Evolutionary conservation across 306 rosid species (phyloP).

Genomic region (Sicyos edulis): DNA sequence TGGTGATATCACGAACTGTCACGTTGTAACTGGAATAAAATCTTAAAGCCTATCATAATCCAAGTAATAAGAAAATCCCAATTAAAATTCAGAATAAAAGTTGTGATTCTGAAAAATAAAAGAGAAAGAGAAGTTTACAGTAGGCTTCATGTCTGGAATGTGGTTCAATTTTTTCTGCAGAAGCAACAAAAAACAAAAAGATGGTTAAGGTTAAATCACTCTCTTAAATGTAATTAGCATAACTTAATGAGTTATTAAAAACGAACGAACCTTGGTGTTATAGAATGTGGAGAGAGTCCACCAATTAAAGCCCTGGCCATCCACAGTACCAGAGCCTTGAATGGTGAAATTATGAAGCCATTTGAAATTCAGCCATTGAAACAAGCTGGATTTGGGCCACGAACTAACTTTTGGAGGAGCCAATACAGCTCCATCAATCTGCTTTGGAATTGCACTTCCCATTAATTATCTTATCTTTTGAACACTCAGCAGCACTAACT

Average conservation of each 20-base stretch:
- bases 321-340: constrained; percentile 69
- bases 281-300: constrained; percentile 40
- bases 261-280: constrained; percentile 35
- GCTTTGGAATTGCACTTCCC: constrained; percentile 26
- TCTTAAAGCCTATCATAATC: constrained; percentile 62
- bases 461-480: constrained; percentile 12
- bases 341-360: constrained; percentile 68
- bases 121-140: constrained; percentile 42
- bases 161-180: constrained; percentile 47
- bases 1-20: constrained; percentile 54
- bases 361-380: constrained; percentile 87
- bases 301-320: constrained; percentile 84
- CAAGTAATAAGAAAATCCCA: background rate
- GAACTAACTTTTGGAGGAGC: constrained; percentile 63
- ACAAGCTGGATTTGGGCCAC: constrained; percentile 67
- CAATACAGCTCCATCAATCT: constrained; percentile 77
- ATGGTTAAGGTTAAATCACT: constrained; percentile 1
- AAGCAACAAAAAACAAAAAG: background rate
- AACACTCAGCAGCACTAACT: constrained; percentile 9
- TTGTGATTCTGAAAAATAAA: background rate
- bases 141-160: constrained; percentile 56
- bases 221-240: background rate
- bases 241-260: background rate
- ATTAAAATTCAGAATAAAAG: background rate
- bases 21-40: constrained; percentile 60